Evolutionary conservation across 73 alveolate genomes (phyloP).

Genomic region (Stentor roeselii): DNA sequence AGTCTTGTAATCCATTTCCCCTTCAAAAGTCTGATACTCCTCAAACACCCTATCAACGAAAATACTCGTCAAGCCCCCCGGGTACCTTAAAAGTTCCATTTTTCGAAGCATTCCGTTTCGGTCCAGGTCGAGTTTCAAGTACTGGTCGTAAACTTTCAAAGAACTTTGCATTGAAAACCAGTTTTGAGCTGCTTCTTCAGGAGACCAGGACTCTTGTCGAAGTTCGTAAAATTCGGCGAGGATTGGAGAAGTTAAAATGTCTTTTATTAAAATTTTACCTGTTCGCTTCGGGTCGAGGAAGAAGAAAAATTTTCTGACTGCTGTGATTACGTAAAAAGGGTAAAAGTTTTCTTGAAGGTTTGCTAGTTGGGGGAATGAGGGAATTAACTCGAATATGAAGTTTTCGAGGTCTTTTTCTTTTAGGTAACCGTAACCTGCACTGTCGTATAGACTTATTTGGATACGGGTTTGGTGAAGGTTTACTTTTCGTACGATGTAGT

Average conservation of each 20-base stretch:
- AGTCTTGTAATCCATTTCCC: conserved; percentile 97
- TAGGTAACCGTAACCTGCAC: conserved; percentile 47
- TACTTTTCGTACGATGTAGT: conserved; percentile 93
- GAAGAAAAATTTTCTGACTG: conserved; percentile 97
- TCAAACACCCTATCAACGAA: conserved; percentile 94
- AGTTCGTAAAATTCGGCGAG: conserved; percentile 90
- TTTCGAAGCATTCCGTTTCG: conserved; percentile 93
- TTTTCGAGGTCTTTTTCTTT: conserved; percentile 92
- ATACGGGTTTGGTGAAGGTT: conserved; percentile 78
- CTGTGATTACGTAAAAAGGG: conserved; percentile 97
- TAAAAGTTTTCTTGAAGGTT: conserved; percentile 80
- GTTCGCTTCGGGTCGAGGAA: conserved; percentile 83
- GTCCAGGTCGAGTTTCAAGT: conserved; percentile 89
- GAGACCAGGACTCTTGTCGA: conserved; percentile 65
- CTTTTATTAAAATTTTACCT: conserved; percentile 91
- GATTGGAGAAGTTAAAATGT: conserved; percentile 90
- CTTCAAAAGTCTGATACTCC: conserved; percentile 92
- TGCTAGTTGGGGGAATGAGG: conserved; percentile 87
- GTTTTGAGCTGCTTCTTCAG: conserved; percentile 80
- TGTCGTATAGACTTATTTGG: conserved; percentile 49
- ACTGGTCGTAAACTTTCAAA: conserved; percentile 85
- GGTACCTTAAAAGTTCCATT: conserved; percentile 76
- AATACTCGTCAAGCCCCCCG: conserved; percentile 85
- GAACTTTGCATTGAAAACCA: conserved; percentile 87
- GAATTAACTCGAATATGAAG: conserved; percentile 93